Base-by-base conservation (phyloP, 2,329 filamentous ascomycete species). In the Cercospora sesami region DNA sequence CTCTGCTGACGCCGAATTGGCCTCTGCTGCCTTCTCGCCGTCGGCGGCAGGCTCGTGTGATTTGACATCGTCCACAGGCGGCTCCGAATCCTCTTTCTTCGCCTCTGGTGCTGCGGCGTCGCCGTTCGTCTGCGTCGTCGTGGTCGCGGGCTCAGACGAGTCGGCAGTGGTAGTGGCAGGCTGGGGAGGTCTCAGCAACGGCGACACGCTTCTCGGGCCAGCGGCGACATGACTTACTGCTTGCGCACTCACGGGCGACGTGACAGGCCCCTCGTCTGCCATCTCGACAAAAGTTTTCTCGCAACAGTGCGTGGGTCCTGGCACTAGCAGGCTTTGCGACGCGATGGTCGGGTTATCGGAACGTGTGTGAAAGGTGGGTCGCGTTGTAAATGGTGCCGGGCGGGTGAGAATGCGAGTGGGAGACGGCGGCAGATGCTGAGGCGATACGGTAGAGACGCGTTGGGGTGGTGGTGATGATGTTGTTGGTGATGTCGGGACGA, bases 211-310 rank as follows among this genome's bases (percentile, higher is more conserved):
- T 64, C 48, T 59, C 69, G 42, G 28, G 67, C 68, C 64, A 26
- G 63, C 26, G 39, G 61, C 57, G 39, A 16, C 45, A 14, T 28
- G 55, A 74, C 73, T 74, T 71, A 76, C 75, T 28, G 72, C 68
- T 70, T 68, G 71, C 70, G 72, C 73, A 48, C 76, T 75, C 21
- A 72, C 73, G 51, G 75, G 68, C 53, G 70, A 72, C 57, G 70
- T 70, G 66, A 71, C 70, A 57, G 69, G 66, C 39, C 71, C 65
- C 67, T 75, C 76, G 58, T 79, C 77, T 58, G 75, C 73, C 77
- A 79, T 79, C 58, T 66, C 67, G 66, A 18, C 51, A 60, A 67
- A 55, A 67, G 63, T 64, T 60, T 63, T 67, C 68, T 64, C 63
- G 67, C 51, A 64, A 64, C 39, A 36, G n/a, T 23, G 23, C 30